Percentiles rank a stretch among this genome's conserved stretches.
phyloP scores from a whole-genome alignment of 257 asterid genomes.

The Lycium barbarum region DNA sequence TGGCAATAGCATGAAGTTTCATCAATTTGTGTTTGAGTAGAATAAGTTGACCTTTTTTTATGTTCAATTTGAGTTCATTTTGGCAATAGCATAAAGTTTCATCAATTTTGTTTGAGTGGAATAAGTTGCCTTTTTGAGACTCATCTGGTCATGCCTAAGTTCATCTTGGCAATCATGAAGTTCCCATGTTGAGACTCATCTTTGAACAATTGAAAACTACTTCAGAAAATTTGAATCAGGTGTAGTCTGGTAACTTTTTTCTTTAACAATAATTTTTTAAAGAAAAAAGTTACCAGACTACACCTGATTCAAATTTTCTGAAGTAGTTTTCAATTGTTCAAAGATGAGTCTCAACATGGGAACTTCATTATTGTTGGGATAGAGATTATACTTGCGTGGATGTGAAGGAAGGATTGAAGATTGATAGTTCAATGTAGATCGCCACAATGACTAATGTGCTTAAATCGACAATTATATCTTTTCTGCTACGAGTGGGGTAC shows the following conservation, averaged over 20 bases:
- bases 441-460: neutral
- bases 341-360: neutral
- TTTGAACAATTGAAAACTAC: neutral
- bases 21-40: neutral
- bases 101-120: neutral
- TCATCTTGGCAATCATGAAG: neutral
- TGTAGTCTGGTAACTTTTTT: neutral
- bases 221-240: neutral
- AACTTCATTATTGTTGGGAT: neutral
- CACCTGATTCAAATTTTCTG: neutral
- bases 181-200: neutral
- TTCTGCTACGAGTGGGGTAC: no score
- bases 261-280: neutral
- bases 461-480: neutral
- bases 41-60: neutral
- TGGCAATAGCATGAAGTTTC: neutral
- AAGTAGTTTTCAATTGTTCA: constrained; percentile 1
- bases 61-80: neutral
- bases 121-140: neutral
- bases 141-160: neutral
- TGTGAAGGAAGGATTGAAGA: neutral
- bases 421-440: neutral
- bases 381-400: neutral
- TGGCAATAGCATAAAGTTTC: neutral
- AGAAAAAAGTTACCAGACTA: neutral